These are phyloP conservation scores for Periconia macrospinosa DNA, from an alignment of 2,329 filamentous ascomycete species.

Conservation along the genomic window DNA sequence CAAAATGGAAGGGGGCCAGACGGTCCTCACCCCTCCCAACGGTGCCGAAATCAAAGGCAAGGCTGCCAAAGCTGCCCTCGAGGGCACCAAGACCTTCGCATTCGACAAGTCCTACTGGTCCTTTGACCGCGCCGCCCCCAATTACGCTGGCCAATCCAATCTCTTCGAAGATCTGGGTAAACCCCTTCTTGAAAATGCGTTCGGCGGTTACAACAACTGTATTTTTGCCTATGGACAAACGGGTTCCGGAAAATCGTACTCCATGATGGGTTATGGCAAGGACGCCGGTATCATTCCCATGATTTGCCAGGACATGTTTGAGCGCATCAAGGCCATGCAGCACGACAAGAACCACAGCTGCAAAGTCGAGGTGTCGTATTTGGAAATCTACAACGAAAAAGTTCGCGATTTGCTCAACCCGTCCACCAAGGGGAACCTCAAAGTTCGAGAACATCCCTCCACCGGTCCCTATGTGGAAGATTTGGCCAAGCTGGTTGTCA, in stretches of 20 bases:
- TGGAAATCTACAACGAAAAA: constrained; percentile 99
- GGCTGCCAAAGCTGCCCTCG: constrained; percentile 63
- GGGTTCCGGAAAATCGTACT: constrained; percentile 97
- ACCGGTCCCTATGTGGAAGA: constrained; percentile 98
- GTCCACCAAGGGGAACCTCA: constrained; percentile 91
- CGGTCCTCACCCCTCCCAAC: constrained; percentile 75
- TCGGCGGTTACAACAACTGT: constrained; percentile 98
- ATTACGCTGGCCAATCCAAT: constrained; percentile 88
- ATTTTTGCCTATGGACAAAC: constrained; percentile 99
- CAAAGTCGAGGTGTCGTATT: constrained; percentile 96
- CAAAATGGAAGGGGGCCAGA: constrained; percentile 93
- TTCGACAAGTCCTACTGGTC: constrained; percentile 99
- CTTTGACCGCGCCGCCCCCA: constrained; percentile 77
- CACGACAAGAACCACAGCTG: constrained; percentile 79
- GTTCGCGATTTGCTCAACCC: constrained; percentile 95
- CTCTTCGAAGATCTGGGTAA: constrained; percentile 86
- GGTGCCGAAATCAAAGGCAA: constrained; percentile 62
- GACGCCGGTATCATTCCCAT: constrained; percentile 94
- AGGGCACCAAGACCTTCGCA: constrained; percentile 81
- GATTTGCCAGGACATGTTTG: constrained; percentile 98
- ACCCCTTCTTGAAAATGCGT: constrained; percentile 95
- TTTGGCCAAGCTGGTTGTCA: constrained; percentile 89
- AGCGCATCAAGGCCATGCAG: constrained; percentile 71
- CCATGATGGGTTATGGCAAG: constrained; percentile 99
- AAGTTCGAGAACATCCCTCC: constrained; percentile 95